Evolutionary conservation across 1,284 basidiomycete genomes (phyloP).

Genomic region (Tilletia horrida): DNA sequence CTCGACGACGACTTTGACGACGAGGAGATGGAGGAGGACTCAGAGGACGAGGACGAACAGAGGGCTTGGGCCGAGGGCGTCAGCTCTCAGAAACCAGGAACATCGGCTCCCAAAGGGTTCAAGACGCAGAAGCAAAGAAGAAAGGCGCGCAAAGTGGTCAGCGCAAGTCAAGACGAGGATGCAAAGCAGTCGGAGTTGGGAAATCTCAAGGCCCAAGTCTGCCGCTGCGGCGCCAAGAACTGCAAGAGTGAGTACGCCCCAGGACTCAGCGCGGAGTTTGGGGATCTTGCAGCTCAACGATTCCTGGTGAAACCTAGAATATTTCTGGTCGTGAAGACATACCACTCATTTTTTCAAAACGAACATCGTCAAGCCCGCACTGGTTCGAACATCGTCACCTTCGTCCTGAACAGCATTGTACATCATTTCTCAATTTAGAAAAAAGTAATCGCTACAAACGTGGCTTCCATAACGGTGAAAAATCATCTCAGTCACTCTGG

Average conservation of each 20-base stretch:
- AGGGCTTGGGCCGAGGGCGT: neutral
- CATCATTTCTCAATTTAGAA: no score
- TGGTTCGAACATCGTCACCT: no score
- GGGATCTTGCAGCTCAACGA: no score
- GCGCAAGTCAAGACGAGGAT: neutral
- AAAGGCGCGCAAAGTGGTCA: neutral
- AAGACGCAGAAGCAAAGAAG: neutral
- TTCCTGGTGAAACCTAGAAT: no score
- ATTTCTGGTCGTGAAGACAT: no score
- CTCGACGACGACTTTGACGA: neutral
- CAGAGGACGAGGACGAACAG: conserved; percentile 5
- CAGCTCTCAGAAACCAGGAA: neutral
- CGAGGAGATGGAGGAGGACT: neutral
- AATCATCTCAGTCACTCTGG: no score
- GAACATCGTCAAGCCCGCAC: no score
- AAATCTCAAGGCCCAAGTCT: neutral
- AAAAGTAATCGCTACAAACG: no score
- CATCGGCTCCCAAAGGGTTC: neutral
- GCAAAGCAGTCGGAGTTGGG: neutral
- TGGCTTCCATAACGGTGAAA: no score
- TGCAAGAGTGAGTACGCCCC: neutral
- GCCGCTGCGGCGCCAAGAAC: neutral
- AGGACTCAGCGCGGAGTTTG: no score
- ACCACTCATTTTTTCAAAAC: no score
- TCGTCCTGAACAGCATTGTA: no score